These are phyloP conservation scores for Neopestalotiopsis rosae DNA, from an alignment of 2,329 filamentous ascomycete genomes.

Conservation along the genomic window DNA sequence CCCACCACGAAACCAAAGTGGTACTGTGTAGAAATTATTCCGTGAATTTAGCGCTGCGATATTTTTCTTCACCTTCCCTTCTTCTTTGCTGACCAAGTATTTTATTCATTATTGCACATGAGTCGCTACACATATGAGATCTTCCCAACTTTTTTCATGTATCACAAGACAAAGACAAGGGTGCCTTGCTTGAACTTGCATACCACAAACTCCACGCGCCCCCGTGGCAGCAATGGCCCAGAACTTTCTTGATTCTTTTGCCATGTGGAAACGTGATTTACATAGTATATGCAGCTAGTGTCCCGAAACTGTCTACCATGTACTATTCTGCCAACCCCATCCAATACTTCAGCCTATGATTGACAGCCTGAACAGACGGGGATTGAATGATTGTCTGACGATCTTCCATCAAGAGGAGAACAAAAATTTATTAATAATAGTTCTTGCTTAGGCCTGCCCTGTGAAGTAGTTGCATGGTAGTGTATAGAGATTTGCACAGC, in stretches of 20 bases:
- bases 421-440: neutral
- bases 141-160: neutral
- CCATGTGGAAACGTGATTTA: neutral
- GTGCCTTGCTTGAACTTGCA: neutral
- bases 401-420: neutral
- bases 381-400: neutral
- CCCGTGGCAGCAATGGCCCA: neutral
- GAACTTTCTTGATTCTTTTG: neutral
- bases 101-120: neutral
- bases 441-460: neutral
- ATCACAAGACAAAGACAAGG: neutral
- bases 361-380: neutral
- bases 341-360: neutral
- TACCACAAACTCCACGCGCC: too few species aligned
- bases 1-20: too few species aligned
- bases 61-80: neutral
- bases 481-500: neutral
- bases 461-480: neutral
- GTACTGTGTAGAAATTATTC: neutral
- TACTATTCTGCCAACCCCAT: neutral
- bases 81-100: neutral
- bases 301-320: neutral
- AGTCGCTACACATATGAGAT: neutral
- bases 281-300: neutral
- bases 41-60: neutral